Evolutionary conservation across 139 green algal species (phyloP).

Genomic region (Chlorella sp.): DNA sequence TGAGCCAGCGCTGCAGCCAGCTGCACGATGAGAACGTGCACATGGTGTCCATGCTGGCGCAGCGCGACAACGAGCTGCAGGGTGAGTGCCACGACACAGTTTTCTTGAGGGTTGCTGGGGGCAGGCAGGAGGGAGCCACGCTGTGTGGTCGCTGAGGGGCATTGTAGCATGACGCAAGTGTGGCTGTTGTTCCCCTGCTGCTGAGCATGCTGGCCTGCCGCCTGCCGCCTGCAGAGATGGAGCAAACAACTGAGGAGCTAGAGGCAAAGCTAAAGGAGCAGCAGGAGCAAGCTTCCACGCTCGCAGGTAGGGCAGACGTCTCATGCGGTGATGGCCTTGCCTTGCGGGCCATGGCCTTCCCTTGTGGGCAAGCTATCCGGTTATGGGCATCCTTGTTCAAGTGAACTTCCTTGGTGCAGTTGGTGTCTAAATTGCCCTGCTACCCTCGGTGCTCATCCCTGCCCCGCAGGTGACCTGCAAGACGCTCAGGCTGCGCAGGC

Average conservation of each 20-base stretch:
- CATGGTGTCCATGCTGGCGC: conserved; percentile 18
- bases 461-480: background rate
- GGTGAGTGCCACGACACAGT: background rate
- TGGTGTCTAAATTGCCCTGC: background rate
- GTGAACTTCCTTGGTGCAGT: background rate
- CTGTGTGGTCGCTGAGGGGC: too few relatives aligned
- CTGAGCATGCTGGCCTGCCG: background rate
- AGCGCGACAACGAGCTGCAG: conserved; percentile 35
- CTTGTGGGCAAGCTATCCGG: too few relatives aligned
- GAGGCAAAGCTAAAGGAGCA: background rate
- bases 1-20: conserved; percentile 21
- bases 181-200: background rate
- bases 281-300: background rate
- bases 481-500: background rate
- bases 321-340: too few relatives aligned
- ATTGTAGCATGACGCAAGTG: background rate
- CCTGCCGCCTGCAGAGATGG: conserved; percentile 12
- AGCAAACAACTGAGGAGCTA: conserved; percentile 10
- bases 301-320: background rate
- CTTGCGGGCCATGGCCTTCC: too few relatives aligned
- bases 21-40: conserved; percentile 14
- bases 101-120: background rate
- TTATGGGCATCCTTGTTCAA: background rate
- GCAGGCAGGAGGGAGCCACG: too few relatives aligned
- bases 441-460: background rate